Percentiles rank a stretch among this genome's conserved stretches.
phyloP scores from a whole-genome alignment of 371 early-diverging fungal species.

The Capniomyces stellatus region DNA sequence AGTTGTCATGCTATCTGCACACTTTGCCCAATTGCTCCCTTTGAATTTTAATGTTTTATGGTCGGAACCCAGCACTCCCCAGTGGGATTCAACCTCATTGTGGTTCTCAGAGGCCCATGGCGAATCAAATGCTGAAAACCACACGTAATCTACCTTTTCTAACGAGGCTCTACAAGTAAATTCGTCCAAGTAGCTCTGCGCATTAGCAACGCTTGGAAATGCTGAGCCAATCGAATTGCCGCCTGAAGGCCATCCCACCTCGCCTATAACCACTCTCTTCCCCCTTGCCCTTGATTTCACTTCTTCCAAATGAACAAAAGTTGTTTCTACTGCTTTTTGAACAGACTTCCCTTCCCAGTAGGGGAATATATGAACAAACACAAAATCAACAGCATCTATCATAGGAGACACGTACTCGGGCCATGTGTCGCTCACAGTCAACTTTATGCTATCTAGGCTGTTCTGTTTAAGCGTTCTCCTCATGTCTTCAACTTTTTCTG shows the following conservation, averaged over 20 bases:
- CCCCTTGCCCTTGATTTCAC: conserved; percentile 24
- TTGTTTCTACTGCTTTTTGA: conserved; percentile 26
- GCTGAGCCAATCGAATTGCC: conserved; percentile 30
- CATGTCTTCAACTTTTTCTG: conserved; percentile 24
- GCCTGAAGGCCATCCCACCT: conserved; percentile 45
- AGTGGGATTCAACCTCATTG: conserved; percentile 36
- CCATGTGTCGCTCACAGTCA: conserved; percentile 40
- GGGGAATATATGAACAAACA: conserved; percentile 45
- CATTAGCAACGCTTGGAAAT: conserved; percentile 27
- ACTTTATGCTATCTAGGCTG: conserved; percentile 24
- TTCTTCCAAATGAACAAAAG: conserved; percentile 27
- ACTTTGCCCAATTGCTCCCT: background rate
- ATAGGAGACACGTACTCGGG: conserved; percentile 28
- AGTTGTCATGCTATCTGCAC: background rate
- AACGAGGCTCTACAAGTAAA: conserved; percentile 23
- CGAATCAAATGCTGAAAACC: conserved; percentile 39
- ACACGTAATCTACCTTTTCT: conserved; percentile 32
- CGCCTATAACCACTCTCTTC: conserved; percentile 33
- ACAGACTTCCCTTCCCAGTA: conserved; percentile 43
- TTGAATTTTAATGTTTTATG: conserved; percentile 2
- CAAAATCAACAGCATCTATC: conserved; percentile 34
- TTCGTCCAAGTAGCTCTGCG: conserved; percentile 23
- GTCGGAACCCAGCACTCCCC: conserved; percentile 27
- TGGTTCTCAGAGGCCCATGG: conserved; percentile 36
- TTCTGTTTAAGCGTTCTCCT: conserved; percentile 20